Percentiles rank a stretch among this genome's conserved stretches.
phyloP scores from a whole-genome alignment of 805 yeast genomes.

The Candida easanensis region DNA sequence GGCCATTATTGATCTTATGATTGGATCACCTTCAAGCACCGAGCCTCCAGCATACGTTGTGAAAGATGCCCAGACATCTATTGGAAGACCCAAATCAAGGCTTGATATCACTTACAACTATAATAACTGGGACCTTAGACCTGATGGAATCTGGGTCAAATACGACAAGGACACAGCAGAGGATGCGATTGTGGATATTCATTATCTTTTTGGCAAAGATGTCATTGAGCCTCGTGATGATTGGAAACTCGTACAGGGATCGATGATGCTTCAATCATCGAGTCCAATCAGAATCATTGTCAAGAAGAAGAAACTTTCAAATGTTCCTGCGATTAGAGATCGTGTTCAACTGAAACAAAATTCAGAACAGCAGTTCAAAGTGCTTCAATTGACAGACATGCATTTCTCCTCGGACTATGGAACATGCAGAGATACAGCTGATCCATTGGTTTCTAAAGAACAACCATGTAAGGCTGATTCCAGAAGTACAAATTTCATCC shows the following conservation, averaged over 20 bases:
- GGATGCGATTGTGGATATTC: constrained; percentile 43
- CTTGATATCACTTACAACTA: constrained; percentile 19
- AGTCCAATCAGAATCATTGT: constrained; percentile 11
- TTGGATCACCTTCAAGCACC: constrained; percentile 32
- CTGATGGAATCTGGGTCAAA: constrained; percentile 57
- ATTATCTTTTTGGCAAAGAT: constrained; percentile 51
- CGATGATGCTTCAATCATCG: not conserved
- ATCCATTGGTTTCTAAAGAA: constrained; percentile 22
- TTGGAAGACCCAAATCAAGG: constrained; percentile 27
- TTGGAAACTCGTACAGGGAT: constrained; percentile 41
- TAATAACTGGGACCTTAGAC: constrained; percentile 41
- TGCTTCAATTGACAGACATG: constrained; percentile 64
- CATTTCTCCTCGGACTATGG: constrained; percentile 63
- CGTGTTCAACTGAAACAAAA: constrained; percentile 23
- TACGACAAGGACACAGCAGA: constrained; percentile 35
- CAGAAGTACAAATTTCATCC: constrained; percentile 48
- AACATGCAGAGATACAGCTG: constrained; percentile 41
- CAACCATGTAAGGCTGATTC: constrained; percentile 50
- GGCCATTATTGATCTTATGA: constrained; percentile 45
- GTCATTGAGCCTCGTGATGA: constrained; percentile 58
- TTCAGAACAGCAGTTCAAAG: constrained; percentile 45
- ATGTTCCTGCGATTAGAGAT: not conserved
- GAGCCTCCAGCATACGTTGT: constrained; percentile 37
- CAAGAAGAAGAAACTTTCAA: constrained; percentile 1
- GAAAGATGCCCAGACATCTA: constrained; percentile 33